These are phyloP conservation scores for Clausena lansium DNA, from an alignment of 345 rosid species.

Conservation along the genomic window DNA sequence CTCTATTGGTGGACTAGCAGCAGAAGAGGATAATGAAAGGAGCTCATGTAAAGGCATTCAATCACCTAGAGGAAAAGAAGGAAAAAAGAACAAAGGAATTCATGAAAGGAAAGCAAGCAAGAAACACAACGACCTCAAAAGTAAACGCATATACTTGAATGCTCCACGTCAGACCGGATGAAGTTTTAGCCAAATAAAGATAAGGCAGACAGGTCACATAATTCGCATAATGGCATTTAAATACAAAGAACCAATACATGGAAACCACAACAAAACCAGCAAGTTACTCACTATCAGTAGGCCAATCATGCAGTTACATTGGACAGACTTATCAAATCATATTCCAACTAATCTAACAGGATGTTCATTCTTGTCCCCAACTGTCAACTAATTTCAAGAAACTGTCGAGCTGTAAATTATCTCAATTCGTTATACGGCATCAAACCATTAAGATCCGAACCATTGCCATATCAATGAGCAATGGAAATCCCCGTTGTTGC, in stretches of 20 bases:
- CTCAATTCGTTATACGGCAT: background rate
- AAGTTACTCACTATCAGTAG: background rate
- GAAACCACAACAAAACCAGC: background rate
- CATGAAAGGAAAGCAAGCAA: background rate
- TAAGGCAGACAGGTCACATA: background rate
- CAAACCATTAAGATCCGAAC: background rate
- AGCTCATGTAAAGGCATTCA: background rate
- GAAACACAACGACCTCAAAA: background rate
- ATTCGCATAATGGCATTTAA: background rate
- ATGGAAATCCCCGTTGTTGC: constrained; percentile 1
- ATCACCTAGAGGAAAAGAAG: background rate
- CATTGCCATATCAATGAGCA: background rate
- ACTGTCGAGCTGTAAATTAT: background rate
- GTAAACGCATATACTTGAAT: background rate
- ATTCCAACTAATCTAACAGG: background rate
- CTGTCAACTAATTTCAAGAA: background rate
- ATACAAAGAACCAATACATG: background rate
- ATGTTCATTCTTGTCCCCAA: background rate
- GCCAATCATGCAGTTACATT: background rate
- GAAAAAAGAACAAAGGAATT: background rate
- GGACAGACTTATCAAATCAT: background rate
- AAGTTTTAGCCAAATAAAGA: background rate
- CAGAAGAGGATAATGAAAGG: no score
- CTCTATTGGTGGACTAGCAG: background rate
- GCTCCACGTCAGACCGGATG: background rate